Conservation (phyloP, 805 yeast species). For the Yarrowia keelungensis region DNA sequence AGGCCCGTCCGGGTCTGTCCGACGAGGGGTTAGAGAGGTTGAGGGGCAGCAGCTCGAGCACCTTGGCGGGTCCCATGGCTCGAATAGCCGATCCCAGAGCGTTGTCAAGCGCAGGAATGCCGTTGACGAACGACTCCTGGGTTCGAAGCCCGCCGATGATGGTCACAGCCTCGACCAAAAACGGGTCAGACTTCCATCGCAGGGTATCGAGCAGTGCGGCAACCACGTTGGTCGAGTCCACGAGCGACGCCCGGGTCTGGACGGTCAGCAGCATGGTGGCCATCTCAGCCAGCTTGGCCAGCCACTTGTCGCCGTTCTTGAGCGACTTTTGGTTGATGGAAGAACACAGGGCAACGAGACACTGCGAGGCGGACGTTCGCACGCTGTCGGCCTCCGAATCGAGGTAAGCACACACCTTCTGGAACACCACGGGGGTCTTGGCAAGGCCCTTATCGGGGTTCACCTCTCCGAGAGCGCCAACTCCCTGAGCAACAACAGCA, state of each 20-base stretch:
- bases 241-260: constrained; percentile 76
- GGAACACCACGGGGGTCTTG: constrained; percentile 64
- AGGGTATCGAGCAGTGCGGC: constrained; percentile 68
- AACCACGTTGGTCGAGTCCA: constrained; percentile 73
- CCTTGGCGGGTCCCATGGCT: constrained; percentile 85
- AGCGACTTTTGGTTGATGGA: constrained; percentile 68
- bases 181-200: constrained; percentile 72
- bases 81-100: constrained; percentile 81
- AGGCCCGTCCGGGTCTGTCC: constrained; percentile 83
- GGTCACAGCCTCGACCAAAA: constrained; percentile 67
- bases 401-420: constrained; percentile 68
- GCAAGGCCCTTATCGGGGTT: constrained; percentile 61
- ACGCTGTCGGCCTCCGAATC: constrained; percentile 69
- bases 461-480: constrained; percentile 60
- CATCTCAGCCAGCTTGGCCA: constrained; percentile 58
- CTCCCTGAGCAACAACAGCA: constrained; percentile 89
- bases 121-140: constrained; percentile 69
- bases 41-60: constrained; percentile 76
- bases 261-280: constrained; percentile 70
- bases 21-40: constrained; percentile 65
- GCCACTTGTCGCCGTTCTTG: constrained; percentile 52
- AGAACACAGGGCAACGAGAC: constrained; percentile 77
- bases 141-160: constrained; percentile 88
- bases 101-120: constrained; percentile 76
- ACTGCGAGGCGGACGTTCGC: constrained; percentile 80